Evolutionary conservation across 2,329 filamentous ascomycete species (phyloP), one percentile per base, ranked within the genome.

Genomic region (Rhynchosporium agropyri): DNA sequence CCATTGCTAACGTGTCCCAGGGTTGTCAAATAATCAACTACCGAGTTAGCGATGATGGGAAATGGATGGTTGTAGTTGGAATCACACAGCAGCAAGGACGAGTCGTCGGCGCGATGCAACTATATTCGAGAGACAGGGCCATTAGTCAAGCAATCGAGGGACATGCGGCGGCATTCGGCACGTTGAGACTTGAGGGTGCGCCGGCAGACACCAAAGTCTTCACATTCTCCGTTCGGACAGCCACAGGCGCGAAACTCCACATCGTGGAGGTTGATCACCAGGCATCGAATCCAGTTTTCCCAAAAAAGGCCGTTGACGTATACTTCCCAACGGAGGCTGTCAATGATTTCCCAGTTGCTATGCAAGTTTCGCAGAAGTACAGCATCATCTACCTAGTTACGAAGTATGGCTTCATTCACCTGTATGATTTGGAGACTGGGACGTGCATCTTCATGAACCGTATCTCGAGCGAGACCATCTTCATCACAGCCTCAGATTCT

Each of bases 1-100:
- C 36, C 8, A 20, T 51, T 29, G 26, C 61, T 66, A 62, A 66
- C n/a, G 4, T n/a, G 12, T 10, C 26, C 10, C 72, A 96, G 91
- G 90, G 89, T 69, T 96, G 92, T 79, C 95, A 99, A 86, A 99
- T 99, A 78, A 99, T 99, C 85, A 99, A 98, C 81, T 99, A 99
- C 80, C 92, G 94, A 71, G 91, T 96, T 71, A 97, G 94, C 77
- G 87, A 89, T 68, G 94, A 99, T 69, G 92, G 92, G 76, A 97
- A 97, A 79, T 99, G 95, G 95, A 96, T 96, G 88, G 93, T 96
- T 36, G 89, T 97, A 62, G 92, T 99, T 63, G 95, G 95, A 73
- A 99, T 99, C 72, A 93, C 93, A 63, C 91, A 93, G 76, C 90
- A 96, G 74, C 89, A 93, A 76, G 94, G 93, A 62, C 91, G 95